phyloP scores from a whole-genome alignment of 1,284 basidiomycete species.

The Ganoderma boninense region DNA sequence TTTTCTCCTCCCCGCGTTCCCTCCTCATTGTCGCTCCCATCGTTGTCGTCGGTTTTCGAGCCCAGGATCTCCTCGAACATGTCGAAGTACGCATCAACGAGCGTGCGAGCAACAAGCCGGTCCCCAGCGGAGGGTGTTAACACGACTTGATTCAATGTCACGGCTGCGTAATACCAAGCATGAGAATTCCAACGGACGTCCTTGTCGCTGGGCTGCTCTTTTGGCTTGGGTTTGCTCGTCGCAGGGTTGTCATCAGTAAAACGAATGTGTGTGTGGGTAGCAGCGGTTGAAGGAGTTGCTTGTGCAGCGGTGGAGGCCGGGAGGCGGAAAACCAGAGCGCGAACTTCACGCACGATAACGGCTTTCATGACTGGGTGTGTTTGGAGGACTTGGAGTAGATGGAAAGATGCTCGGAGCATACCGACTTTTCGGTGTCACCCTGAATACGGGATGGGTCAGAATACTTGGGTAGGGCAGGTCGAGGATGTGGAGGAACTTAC shows the following conservation, averaged over 20 bases:
- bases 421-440: slow-evolving; percentile 91
- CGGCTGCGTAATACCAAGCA: slow-evolving; percentile 86
- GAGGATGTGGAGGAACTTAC: slow-evolving; percentile 50
- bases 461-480: too few relatives aligned
- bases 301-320: slow-evolving; percentile 51
- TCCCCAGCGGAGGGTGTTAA: slow-evolving; percentile 73
- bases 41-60: slow-evolving; percentile 40
- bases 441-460: slow-evolving; percentile 37
- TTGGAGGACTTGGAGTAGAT: slow-evolving; percentile 90
- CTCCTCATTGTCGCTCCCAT: slow-evolving; percentile 44
- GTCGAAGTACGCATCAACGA: slow-evolving; percentile 95
- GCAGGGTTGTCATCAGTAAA: slow-evolving; percentile 36
- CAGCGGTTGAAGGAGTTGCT: slow-evolving; percentile 15
- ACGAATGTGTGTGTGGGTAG: slow-evolving; percentile 28
- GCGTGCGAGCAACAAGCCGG: slow-evolving; percentile 79
- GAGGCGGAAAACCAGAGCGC: slow-evolving; percentile 78
- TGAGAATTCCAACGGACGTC: slow-evolving; percentile 44
- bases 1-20: slow-evolving; percentile 43
- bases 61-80: slow-evolving; percentile 92
- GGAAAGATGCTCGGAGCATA: slow-evolving; percentile 93
- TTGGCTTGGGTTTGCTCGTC: slow-evolving; percentile 35
- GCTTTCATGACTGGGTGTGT: slow-evolving; percentile 94
- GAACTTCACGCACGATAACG: slow-evolving; percentile 90
- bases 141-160: slow-evolving; percentile 95
- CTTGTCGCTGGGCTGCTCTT: slow-evolving; percentile 36